Conservation (phyloP, 2,329 filamentous ascomycete species). For the Neocucurbitaria cava region DNA sequence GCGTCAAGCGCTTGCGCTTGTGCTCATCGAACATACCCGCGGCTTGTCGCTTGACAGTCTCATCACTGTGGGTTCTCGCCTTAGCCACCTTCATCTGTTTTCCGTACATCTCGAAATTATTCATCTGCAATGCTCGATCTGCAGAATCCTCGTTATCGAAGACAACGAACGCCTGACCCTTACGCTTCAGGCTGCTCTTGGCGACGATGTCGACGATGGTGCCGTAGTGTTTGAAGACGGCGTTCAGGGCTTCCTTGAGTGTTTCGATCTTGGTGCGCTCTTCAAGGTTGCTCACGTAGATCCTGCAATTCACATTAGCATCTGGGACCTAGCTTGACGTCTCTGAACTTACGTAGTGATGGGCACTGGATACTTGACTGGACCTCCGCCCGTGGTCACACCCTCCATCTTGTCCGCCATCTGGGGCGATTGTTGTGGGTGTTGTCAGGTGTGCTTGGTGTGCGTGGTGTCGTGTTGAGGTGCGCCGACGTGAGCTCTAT, state of each 20-base stretch:
- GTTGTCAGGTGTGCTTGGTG: constrained; percentile 10
- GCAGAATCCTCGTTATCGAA: constrained; percentile 85
- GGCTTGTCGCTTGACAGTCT: constrained; percentile 78
- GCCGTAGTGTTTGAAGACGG: constrained; percentile 89
- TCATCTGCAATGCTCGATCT: constrained; percentile 79
- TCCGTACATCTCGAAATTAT: constrained; percentile 91
- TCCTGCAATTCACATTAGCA: constrained; percentile 40
- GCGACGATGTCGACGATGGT: constrained; percentile 83
- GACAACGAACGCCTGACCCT: constrained; percentile 94
- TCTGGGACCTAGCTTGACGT: constrained; percentile 20
- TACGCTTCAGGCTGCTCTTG: constrained; percentile 88
- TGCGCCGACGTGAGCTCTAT: constrained; percentile 9
- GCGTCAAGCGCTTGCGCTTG: constrained; percentile 81
- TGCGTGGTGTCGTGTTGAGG: constrained; percentile 1
- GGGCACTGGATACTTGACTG: constrained; percentile 43
- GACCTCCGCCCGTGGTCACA: constrained; percentile 26
- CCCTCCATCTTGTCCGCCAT: constrained; percentile 49
- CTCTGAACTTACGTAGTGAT: constrained; percentile 44
- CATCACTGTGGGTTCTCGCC: constrained; percentile 85
- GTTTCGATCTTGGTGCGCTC: constrained; percentile 85
- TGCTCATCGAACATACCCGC: constrained; percentile 86
- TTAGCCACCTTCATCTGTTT: constrained; percentile 87
- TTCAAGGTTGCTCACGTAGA: constrained; percentile 73
- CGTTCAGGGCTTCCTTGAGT: constrained; percentile 74
- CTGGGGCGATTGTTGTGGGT: constrained; percentile 15